Evolutionary conservation across 2,329 filamentous ascomycete genomes (phyloP).

Genomic region (Colletotrichum viniferum): DNA sequence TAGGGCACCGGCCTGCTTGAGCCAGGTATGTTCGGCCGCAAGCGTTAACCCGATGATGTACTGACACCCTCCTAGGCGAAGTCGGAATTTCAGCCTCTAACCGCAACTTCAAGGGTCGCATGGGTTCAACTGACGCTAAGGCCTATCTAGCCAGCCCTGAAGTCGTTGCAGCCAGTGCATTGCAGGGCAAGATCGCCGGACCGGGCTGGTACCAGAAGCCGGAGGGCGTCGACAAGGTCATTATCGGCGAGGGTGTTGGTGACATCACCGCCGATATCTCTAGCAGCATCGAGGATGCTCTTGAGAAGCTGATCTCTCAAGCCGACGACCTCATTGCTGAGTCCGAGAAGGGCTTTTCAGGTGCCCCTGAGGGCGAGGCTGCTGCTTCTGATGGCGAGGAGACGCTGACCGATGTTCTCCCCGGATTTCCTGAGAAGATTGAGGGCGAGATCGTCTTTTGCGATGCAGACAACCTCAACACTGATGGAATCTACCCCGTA

Average conservation of each 20-base stretch:
- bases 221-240: conserved; percentile 68
- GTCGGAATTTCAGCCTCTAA: conserved; percentile 48
- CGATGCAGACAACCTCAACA: conserved; percentile 84
- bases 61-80: not conserved
- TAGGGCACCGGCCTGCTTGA: conserved; percentile 72
- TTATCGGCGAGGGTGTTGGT: conserved; percentile 74
- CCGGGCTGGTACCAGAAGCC: conserved; percentile 81
- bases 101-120: conserved; percentile 89
- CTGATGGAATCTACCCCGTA: conserved; percentile 87
- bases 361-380: conserved; percentile 32
- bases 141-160: conserved; percentile 90
- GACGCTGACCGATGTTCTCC: conserved; percentile 71
- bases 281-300: conserved; percentile 69
- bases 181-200: conserved; percentile 73
- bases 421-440: conserved; percentile 85
- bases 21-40: conserved; percentile 57
- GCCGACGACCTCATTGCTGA: conserved; percentile 66
- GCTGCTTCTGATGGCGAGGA: conserved; percentile 25
- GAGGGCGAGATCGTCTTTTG: conserved; percentile 87
- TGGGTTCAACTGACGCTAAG: conserved; percentile 80
- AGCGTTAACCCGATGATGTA: too few species aligned
- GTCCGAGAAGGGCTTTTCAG: conserved; percentile 52
- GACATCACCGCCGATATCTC: conserved; percentile 67
- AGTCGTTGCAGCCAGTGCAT: conserved; percentile 87
- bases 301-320: conserved; percentile 74